A percentile compares a stretch with the other conserved stretches of the same genome.
Conservation (phyloP, 2,329 filamentous ascomycete species). For the Colletotrichum lentis region DNA sequence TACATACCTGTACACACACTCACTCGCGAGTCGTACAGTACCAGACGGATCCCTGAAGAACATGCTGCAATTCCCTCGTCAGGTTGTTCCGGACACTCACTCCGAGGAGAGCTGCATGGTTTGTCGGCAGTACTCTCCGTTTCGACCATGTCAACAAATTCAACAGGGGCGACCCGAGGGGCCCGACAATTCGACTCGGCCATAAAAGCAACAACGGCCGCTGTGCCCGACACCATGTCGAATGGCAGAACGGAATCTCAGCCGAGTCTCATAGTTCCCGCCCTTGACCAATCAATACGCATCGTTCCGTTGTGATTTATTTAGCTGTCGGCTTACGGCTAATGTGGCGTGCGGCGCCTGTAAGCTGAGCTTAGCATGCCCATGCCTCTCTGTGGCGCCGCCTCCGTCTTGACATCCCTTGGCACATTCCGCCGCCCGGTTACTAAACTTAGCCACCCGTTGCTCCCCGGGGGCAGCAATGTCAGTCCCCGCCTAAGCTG, state of each 20-base stretch:
- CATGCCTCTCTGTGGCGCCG: background rate
- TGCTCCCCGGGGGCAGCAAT: constrained; percentile 11
- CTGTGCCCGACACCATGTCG: background rate
- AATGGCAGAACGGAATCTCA: background rate
- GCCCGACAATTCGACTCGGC: background rate
- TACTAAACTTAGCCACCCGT: constrained; percentile 34
- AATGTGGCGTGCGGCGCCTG: constrained; percentile 3
- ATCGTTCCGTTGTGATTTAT: background rate
- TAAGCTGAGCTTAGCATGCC: constrained; percentile 3
- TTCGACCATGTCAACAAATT: background rate
- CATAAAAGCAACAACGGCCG: background rate
- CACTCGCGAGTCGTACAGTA: background rate
- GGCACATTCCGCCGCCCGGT: constrained; percentile 9
- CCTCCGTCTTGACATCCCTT: background rate
- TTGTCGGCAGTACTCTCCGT: background rate
- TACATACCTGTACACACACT: background rate
- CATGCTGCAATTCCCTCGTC: background rate
- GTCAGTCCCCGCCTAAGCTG: background rate
- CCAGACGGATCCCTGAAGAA: background rate
- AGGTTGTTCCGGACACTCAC: background rate
- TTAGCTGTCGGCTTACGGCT: constrained; percentile 14
- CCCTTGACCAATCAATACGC: background rate
- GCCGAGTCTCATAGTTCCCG: background rate
- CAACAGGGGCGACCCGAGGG: background rate
- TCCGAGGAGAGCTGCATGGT: background rate